phyloP scores from a whole-genome alignment of 225 moss, liverwort and hornwort species.

The Physcomitrium patens region DNA sequence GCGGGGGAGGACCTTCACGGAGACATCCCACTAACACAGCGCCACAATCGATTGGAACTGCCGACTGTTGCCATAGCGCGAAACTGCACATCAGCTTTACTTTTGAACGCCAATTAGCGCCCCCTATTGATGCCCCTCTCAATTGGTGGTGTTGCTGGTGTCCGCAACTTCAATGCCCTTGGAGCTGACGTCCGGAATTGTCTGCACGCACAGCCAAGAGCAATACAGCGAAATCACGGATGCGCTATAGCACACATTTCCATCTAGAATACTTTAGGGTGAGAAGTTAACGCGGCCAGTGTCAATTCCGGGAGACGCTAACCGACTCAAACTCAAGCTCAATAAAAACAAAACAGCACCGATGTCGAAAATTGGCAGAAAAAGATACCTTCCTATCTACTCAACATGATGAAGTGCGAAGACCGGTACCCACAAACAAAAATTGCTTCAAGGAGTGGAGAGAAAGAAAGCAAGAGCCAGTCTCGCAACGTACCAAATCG shows the following conservation, averaged over 20 bases:
- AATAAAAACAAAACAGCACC: background rate
- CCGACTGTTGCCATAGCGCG: too few species aligned
- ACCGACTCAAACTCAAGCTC: too few species aligned
- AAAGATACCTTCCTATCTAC: background rate
- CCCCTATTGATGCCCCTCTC: too few species aligned
- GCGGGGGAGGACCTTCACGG: too few species aligned
- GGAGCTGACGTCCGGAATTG: conserved; percentile 34
- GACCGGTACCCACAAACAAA: background rate
- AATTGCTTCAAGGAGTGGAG: background rate
- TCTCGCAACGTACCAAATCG: conserved; percentile 56
- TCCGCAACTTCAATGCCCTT: conserved; percentile 1
- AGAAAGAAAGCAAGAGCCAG: background rate
- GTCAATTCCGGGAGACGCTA: background rate
- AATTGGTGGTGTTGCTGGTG: conserved; percentile 3
- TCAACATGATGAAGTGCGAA: background rate
- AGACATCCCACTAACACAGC: too few species aligned
- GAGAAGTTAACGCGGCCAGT: background rate
- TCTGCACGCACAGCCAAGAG: conserved; percentile 33
- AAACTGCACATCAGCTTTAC: too few species aligned
- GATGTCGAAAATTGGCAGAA: background rate
- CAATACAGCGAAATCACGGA: background rate
- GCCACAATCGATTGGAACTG: too few species aligned
- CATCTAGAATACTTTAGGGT: background rate
- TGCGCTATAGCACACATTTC: background rate
- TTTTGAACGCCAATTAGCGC: too few species aligned